Evolutionary conservation across 306 rosid species (phyloP).

Genomic region (Nissolia schottii): DNA sequence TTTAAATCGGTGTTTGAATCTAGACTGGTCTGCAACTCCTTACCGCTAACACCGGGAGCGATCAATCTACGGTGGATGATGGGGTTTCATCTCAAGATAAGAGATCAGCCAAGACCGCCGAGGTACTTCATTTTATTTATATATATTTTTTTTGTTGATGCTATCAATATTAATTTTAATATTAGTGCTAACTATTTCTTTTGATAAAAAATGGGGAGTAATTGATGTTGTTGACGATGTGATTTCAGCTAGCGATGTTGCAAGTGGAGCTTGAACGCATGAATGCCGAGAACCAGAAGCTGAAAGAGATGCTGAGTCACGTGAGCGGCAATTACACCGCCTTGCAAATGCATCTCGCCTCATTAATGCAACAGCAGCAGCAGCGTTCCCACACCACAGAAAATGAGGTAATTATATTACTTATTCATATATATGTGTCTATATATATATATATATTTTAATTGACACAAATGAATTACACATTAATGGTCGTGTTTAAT

Average conservation of each 20-base stretch:
- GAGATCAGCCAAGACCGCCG: conserved; percentile 50
- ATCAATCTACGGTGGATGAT: conserved; percentile 84
- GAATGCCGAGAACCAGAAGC: conserved; percentile 68
- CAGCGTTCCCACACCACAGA: conserved; percentile 20
- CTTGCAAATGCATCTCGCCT: conserved; percentile 63
- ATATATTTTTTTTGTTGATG: too few species aligned
- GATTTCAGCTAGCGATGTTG: conserved; percentile 62
- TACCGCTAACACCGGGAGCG: conserved; percentile 77
- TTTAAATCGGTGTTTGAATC: too few species aligned
- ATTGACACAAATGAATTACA: background rate
- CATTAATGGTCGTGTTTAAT: background rate
- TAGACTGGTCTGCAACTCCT: conserved; percentile 86
- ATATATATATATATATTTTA: too few species aligned
- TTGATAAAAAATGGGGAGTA: background rate
- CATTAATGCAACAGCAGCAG: conserved; percentile 63
- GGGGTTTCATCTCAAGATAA: conserved; percentile 63
- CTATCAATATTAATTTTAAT: background rate
- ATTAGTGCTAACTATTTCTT: background rate
- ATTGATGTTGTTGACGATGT: background rate
- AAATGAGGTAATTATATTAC: conserved; percentile 34
- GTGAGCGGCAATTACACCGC: conserved; percentile 68
- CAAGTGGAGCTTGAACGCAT: conserved; percentile 74
- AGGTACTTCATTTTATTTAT: conserved; percentile 41
- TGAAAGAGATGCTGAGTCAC: conserved; percentile 76
- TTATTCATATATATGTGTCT: too few species aligned